phyloP scores from a whole-genome alignment of 176 grass and related monocot species.

The Oryza rufipogon region DNA sequence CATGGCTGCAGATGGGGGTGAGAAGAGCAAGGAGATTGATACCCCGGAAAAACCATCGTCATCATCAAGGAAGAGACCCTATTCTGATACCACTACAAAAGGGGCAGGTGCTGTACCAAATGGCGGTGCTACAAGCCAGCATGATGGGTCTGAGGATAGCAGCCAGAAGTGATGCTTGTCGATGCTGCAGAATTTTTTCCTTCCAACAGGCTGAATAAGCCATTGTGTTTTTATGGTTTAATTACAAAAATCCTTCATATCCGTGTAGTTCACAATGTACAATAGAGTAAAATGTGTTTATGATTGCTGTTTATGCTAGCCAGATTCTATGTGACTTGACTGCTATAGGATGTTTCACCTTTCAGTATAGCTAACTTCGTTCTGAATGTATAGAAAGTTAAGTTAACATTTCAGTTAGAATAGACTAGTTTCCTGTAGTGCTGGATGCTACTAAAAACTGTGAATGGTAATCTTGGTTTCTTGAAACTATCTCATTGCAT shows the following conservation, averaged over 20 bases:
- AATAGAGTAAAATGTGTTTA: constrained; percentile 7
- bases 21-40: constrained; percentile 50
- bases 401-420: constrained; percentile 7
- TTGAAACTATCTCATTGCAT: neutral
- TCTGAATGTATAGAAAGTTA: constrained; percentile 17
- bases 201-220: constrained; percentile 17
- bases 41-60: constrained; percentile 31
- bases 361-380: neutral
- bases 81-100: constrained; percentile 38
- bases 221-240: constrained; percentile 20
- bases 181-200: constrained; percentile 18
- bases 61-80: constrained; percentile 62
- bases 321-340: neutral
- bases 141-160: constrained; percentile 46
- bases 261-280: constrained; percentile 26
- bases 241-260: neutral
- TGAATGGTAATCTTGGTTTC: neutral
- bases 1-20: constrained; percentile 38
- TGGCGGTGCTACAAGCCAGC: constrained; percentile 29
- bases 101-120: constrained; percentile 40
- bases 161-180: constrained; percentile 34
- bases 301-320: constrained; percentile 27
- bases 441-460: neutral
- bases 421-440: neutral
- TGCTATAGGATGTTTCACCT: constrained; percentile 17